These are phyloP conservation scores for Schizonepeta tenuifolia DNA, from an alignment of 257 asterid genomes.

Conservation along the genomic window DNA sequence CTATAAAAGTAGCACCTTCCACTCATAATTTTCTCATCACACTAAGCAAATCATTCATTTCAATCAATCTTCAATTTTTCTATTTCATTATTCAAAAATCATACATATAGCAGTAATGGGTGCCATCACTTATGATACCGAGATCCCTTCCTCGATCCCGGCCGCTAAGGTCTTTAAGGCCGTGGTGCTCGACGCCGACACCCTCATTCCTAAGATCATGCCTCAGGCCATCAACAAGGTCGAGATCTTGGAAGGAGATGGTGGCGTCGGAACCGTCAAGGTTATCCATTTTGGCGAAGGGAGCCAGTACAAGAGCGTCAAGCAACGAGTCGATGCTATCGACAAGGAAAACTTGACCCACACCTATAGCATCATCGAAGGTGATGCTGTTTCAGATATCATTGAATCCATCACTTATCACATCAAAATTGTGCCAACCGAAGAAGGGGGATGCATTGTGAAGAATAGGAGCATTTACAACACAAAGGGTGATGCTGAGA, in stretches of 20 bases:
- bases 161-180: slow-evolving; percentile 48
- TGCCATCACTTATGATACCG: slow-evolving; percentile 28
- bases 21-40: slow-evolving; percentile 2
- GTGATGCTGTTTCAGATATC: slow-evolving; percentile 36
- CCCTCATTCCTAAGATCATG: slow-evolving; percentile 41
- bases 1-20: slow-evolving; percentile 16
- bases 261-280: slow-evolving; percentile 41
- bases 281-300: slow-evolving; percentile 43
- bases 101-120: slow-evolving; percentile 22
- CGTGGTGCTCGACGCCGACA: slow-evolving; percentile 35
- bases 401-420: slow-evolving; percentile 41
- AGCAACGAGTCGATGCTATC: slow-evolving; percentile 40
- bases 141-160: slow-evolving; percentile 35
- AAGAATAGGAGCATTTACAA: slow-evolving; percentile 34
- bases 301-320: slow-evolving; percentile 36
- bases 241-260: slow-evolving; percentile 41
- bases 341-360: slow-evolving; percentile 36
- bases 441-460: slow-evolving; percentile 43
- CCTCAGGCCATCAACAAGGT: slow-evolving; percentile 41
- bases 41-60: background rate
- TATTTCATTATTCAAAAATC: background rate
- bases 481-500: slow-evolving; percentile 38
- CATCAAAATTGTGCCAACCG: slow-evolving; percentile 35
- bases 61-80: background rate
- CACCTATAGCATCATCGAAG: slow-evolving; percentile 43